Conservation (phyloP, 1,284 basidiomycete genomes). For the Polyporus tsugae region DNA sequence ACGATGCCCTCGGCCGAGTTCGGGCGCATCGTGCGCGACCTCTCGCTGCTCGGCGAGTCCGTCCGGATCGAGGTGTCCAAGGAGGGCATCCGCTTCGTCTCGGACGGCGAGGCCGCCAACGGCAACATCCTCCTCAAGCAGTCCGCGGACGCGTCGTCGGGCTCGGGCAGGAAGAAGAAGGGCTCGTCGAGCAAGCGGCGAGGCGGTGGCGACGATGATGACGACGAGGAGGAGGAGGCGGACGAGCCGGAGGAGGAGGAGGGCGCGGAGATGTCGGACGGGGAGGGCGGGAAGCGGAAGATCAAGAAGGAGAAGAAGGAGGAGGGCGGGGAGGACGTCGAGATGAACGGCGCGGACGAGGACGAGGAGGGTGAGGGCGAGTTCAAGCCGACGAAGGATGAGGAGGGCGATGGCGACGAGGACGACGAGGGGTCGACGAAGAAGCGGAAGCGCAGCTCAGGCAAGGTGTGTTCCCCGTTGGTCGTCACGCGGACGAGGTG, state of each 20-base stretch:
- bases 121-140: slow-evolving; percentile 91
- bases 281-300: slow-evolving; percentile 50
- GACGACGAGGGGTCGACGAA: slow-evolving; percentile 52
- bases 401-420: slow-evolving; percentile 53
- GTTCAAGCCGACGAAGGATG: slow-evolving; percentile 46
- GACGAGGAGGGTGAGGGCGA: slow-evolving; percentile 56
- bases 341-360: slow-evolving; percentile 45
- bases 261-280: slow-evolving; percentile 50
- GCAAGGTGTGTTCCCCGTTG: slow-evolving; percentile 53
- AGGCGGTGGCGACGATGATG: slow-evolving; percentile 55
- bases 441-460: slow-evolving; percentile 71
- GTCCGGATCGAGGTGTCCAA: slow-evolving; percentile 97
- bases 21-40: slow-evolving; percentile 91
- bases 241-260: slow-evolving; percentile 49
- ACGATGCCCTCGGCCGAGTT: slow-evolving; percentile 92
- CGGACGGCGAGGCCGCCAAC: slow-evolving; percentile 95
- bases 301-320: slow-evolving; percentile 49
- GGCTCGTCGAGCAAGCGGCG: slow-evolving; percentile 35
- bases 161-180: slow-evolving; percentile 44
- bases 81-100: slow-evolving; percentile 94
- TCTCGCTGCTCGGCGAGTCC: slow-evolving; percentile 92
- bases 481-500: neutral
- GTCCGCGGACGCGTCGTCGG: slow-evolving; percentile 49
- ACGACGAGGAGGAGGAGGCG: slow-evolving; percentile 49
- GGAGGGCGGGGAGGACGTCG: slow-evolving; percentile 52